Base-by-base conservation (phyloP, 2,329 filamentous ascomycete species). In the Aspergillus oerlinghausenensis region DNA sequence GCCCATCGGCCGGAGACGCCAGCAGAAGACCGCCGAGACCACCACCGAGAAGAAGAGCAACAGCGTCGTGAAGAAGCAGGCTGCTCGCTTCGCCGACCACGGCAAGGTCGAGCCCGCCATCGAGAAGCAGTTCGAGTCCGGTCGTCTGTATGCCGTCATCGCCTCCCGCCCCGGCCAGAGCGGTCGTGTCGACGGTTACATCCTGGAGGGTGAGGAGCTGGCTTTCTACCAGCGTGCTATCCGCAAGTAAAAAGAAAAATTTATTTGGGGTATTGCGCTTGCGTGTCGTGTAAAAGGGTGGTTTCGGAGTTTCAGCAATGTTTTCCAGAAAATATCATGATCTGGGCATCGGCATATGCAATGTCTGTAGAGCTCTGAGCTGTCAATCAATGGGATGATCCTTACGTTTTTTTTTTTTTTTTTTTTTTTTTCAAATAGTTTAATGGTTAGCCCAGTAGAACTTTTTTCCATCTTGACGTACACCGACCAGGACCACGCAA, bases 161-260 rank as follows among this genome's bases (percentile, higher is more conserved):
- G 85, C 93, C 71, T 94, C 89, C 79, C 87, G 94, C 75, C 94
- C 94, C 68, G 94, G 94, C 73, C 94, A 99, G 89, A 94, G 90
- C 78, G 94, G 94, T 74, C 92, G 94, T 81, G 87, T 85, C 73
- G 94, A 99, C 79, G 94, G 94, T 68, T 99, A 99, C 85, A 88
- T 99, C 79, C 85, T 99, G 68, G 94, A 99, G 88, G 94, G 94
- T 74, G 94, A 99, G 81, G 94, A 99, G 88, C 86, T 99, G 75
- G 92, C 92, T 80, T 99, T 99, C 90, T 99, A 99, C 91, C 92
- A 96, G 88, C 90, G 90, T 84, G 92, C 92, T 83, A 91, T 97
- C 80, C 90, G 94, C 88, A 97, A 96, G 87, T 97, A 97, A 84
- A 84, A 70, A 61, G 66, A 62, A 29, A 29, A 29, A 29, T 29